A percentile compares a stretch with the other conserved stretches of the same genome.
Conservation (phyloP, 306 rosid genomes). For the Malus sieversii region DNA sequence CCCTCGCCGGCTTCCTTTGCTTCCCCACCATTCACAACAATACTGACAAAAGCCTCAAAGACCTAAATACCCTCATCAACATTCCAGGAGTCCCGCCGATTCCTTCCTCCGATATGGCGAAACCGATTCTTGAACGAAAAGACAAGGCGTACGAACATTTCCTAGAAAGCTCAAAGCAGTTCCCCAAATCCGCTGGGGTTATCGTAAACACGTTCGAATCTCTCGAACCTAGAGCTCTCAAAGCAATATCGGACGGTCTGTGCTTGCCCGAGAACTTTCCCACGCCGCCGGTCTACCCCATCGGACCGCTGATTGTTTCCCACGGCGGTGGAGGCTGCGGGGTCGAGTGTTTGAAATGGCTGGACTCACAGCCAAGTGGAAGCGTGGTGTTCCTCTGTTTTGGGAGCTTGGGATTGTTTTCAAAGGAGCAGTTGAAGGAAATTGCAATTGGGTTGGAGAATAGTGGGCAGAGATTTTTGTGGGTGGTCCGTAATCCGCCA, state of each 20-base stretch:
- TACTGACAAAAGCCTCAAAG: conserved; percentile 8
- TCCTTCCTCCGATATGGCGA: conserved; percentile 8
- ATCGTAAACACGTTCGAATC: conserved; percentile 36
- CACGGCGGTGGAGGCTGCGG: not conserved
- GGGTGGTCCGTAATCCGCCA: conserved; percentile 45
- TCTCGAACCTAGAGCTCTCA: conserved; percentile 12
- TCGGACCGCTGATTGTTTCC: conserved; percentile 34
- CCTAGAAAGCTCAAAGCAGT: not conserved
- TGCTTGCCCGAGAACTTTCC: conserved; percentile 14
- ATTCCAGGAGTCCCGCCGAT: conserved; percentile 21
- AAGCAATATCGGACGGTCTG: conserved; percentile 29
- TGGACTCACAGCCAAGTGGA: conserved; percentile 40
- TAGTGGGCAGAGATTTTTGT: conserved; percentile 46
- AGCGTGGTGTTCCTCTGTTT: conserved; percentile 54
- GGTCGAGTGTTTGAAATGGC: conserved; percentile 43
- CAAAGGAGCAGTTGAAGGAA: conserved; percentile 30
- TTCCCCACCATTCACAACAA: conserved; percentile 10
- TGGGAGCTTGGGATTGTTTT: conserved; percentile 52
- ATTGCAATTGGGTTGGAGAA: conserved; percentile 52
- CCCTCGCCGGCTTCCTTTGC: conserved; percentile 1
- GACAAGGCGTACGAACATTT: conserved; percentile 12
- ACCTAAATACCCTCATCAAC: not conserved
- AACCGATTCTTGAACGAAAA: conserved; percentile 20
- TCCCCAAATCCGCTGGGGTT: conserved; percentile 25
- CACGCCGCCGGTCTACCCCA: conserved; percentile 18